A percentile compares a stretch with the other conserved stretches of the same genome.
Conservation (phyloP, 2,329 filamentous ascomycete genomes). For the Aspergillus fumigatiaffinis region DNA sequence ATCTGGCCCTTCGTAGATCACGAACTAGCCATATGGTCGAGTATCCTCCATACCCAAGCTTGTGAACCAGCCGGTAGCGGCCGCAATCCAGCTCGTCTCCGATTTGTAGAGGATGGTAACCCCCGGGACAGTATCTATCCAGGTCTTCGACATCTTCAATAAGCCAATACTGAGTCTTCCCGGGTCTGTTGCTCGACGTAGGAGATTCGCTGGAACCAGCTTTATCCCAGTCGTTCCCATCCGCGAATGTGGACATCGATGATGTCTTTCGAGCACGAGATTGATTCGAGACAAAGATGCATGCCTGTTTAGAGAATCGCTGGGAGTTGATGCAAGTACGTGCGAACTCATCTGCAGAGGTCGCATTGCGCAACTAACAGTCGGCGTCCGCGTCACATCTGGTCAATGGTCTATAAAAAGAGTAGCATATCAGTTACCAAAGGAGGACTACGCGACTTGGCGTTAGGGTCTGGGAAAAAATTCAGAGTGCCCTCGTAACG, state of each 20-base stretch:
- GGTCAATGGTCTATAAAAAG: too few relatives aligned
- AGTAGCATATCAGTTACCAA: too few relatives aligned
- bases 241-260: slow-evolving; percentile 2
- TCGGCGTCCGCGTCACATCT: too few relatives aligned
- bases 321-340: neutral
- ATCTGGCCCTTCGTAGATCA: slow-evolving; percentile 18
- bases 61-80: slow-evolving; percentile 12
- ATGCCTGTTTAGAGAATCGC: neutral
- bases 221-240: slow-evolving; percentile 2
- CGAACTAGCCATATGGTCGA: slow-evolving; percentile 37
- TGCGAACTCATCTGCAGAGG: slow-evolving; percentile 4
- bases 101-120: slow-evolving; percentile 1
- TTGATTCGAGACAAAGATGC: neutral
- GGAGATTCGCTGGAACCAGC: slow-evolving; percentile 3
- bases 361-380: neutral
- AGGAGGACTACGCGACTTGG: too few relatives aligned
- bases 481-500: too few relatives aligned
- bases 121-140: slow-evolving; percentile 5
- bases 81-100: slow-evolving; percentile 8
- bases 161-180: slow-evolving; percentile 11
- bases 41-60: slow-evolving; percentile 15
- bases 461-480: too few relatives aligned
- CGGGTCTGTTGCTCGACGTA: slow-evolving; percentile 5
- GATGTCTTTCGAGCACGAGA: slow-evolving; percentile 1
- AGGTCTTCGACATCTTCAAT: slow-evolving; percentile 20